Evolutionary conservation across 2,329 filamentous ascomycete genomes (phyloP).

Genomic region (Xylaria sp.): DNA sequence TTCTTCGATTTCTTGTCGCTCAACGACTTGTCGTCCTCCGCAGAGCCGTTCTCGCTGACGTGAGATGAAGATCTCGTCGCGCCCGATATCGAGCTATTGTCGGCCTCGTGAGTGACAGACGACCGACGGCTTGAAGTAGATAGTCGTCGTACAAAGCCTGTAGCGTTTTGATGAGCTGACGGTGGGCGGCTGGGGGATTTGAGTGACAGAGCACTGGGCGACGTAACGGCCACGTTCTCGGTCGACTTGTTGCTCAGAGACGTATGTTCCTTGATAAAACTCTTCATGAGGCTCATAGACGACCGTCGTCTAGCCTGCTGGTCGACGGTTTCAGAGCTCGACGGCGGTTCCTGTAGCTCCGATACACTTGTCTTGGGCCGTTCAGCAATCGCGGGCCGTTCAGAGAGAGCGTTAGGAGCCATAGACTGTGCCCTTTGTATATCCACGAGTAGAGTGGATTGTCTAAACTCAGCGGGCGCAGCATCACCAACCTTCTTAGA

Average conservation of each 20-base stretch:
- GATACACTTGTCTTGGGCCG: slow-evolving; percentile 53
- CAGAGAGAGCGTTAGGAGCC: slow-evolving; percentile 37
- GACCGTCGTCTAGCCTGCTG: slow-evolving; percentile 55
- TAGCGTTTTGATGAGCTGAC: slow-evolving; percentile 51
- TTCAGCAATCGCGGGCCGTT: slow-evolving; percentile 35
- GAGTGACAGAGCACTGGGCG: slow-evolving; percentile 41
- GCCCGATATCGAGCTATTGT: slow-evolving; percentile 33
- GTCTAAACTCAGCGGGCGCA: slow-evolving; percentile 57
- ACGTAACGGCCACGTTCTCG: slow-evolving; percentile 47
- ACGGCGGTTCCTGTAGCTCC: slow-evolving; percentile 52
- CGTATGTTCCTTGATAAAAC: slow-evolving; percentile 66
- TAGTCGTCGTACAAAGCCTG: slow-evolving; percentile 61
- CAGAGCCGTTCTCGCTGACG: slow-evolving; percentile 52
- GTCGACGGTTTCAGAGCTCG: slow-evolving; percentile 42
- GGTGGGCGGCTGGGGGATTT: slow-evolving; percentile 55
- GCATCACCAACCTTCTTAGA: slow-evolving; percentile 52
- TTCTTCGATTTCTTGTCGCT: slow-evolving; percentile 55
- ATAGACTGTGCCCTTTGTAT: slow-evolving; percentile 52
- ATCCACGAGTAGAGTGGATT: slow-evolving; percentile 65
- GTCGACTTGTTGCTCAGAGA: slow-evolving; percentile 52
- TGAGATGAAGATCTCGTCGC: slow-evolving; percentile 48
- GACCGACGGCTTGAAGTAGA: slow-evolving; percentile 69
- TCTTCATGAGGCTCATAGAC: slow-evolving; percentile 64
- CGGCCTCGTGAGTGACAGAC: slow-evolving; percentile 54
- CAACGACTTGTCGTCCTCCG: slow-evolving; percentile 52